Conservation (phyloP, 2,329 filamentous ascomycete species). For the Atkinsonella hypoxylon region DNA sequence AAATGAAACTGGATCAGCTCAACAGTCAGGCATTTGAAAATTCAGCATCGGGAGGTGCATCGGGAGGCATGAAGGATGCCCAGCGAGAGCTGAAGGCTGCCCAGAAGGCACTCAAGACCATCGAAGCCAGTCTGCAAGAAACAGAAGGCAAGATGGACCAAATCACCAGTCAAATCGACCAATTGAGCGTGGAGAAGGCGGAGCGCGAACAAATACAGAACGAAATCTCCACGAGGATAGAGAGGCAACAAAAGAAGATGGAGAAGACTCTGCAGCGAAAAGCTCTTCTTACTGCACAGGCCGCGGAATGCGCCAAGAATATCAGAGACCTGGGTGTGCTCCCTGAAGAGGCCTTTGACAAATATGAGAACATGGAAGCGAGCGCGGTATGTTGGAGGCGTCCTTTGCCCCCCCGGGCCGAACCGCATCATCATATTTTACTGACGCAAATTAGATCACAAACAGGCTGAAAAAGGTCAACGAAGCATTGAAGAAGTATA, state of each 20-base stretch:
- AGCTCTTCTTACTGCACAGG: slow-evolving; percentile 63
- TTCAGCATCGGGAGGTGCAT: slow-evolving; percentile 43
- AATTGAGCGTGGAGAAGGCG: slow-evolving; percentile 42
- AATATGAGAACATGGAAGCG: slow-evolving; percentile 73
- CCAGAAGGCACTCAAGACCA: slow-evolving; percentile 51
- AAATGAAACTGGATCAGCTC: slow-evolving; percentile 77
- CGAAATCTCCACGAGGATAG: slow-evolving; percentile 64
- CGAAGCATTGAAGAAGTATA: slow-evolving; percentile 88
- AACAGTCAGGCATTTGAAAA: slow-evolving; percentile 63
- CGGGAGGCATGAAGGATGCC: slow-evolving; percentile 61
- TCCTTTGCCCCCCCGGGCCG: neutral
- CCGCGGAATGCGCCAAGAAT: slow-evolving; percentile 71
- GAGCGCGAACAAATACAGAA: slow-evolving; percentile 62
- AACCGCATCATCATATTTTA: neutral
- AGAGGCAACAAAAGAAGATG: slow-evolving; percentile 78
- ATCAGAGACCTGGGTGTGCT: slow-evolving; percentile 89
- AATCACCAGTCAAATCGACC: slow-evolving; percentile 36
- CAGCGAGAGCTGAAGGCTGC: slow-evolving; percentile 73
- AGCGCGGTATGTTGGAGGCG: slow-evolving; percentile 47
- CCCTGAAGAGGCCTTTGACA: slow-evolving; percentile 85
- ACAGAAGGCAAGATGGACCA: slow-evolving; percentile 60
- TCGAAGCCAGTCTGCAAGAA: slow-evolving; percentile 59
- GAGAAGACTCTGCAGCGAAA: slow-evolving; percentile 89
- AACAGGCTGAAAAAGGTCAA: slow-evolving; percentile 78
- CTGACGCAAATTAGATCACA: slow-evolving; percentile 31